Conservation (phyloP, 805 yeast species). For the Jamesozyma piceae region DNA sequence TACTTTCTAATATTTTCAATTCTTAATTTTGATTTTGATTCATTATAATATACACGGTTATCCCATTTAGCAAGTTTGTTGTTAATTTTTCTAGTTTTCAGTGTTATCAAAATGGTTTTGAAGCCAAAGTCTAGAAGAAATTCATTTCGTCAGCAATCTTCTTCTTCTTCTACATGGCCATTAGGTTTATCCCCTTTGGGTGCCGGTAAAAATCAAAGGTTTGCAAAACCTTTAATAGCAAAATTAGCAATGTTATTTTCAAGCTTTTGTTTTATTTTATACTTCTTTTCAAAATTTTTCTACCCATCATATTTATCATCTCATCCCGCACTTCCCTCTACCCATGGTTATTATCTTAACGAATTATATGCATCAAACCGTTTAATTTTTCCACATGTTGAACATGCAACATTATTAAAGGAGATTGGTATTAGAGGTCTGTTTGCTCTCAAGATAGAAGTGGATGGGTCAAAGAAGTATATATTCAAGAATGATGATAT, state of each 20-base stretch:
- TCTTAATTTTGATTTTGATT: too few relatives aligned
- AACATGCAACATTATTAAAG: slow-evolving; percentile 53
- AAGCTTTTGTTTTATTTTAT: slow-evolving; percentile 7
- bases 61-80: slow-evolving; percentile 7
- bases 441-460: slow-evolving; percentile 39
- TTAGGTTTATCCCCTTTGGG: slow-evolving; percentile 10
- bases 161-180: slow-evolving; percentile 6
- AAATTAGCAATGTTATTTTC: slow-evolving; percentile 4
- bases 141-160: not conserved
- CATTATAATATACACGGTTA: not conserved
- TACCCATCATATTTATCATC: slow-evolving; percentile 5
- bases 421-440: slow-evolving; percentile 46
- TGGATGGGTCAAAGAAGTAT: slow-evolving; percentile 35
- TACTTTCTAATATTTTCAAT: too few relatives aligned
- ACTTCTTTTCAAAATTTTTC: slow-evolving; percentile 14
- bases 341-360: slow-evolving; percentile 37
- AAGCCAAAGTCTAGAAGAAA: slow-evolving; percentile 23
- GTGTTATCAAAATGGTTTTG: slow-evolving; percentile 19
- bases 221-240: not conserved
- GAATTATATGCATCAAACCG: slow-evolving; percentile 43
- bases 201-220: slow-evolving; percentile 1
- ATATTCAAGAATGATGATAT: slow-evolving; percentile 33
- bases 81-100: slow-evolving; percentile 13
- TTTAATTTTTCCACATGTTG: slow-evolving; percentile 66
- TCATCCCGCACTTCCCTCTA: slow-evolving; percentile 17